Percentiles rank a stretch among this genome's conserved stretches.
Evolutionary conservation across 495 filamentous ascomycete species (phyloP).

Genomic region (Evernia prunastri): DNA sequence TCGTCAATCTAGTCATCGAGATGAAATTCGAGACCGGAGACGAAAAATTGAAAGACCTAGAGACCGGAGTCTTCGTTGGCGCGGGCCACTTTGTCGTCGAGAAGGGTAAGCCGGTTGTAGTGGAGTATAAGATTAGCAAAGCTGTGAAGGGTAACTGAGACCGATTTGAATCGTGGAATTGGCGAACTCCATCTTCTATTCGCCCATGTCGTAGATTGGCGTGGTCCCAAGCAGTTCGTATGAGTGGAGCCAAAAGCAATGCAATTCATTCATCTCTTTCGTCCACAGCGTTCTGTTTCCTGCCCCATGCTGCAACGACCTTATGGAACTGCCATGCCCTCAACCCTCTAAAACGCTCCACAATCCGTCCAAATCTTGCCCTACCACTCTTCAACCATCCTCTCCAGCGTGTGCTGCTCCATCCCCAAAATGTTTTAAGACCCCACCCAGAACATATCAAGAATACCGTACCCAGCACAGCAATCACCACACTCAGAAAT

Average conservation of each 20-base stretch:
- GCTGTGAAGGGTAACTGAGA: constrained; percentile 20
- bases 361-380: constrained; percentile 17
- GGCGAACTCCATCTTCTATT: not conserved
- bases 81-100: constrained; percentile 50
- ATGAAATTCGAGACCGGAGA: constrained; percentile 50
- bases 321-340: not conserved
- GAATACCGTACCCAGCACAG: constrained; percentile 35
- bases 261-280: not conserved
- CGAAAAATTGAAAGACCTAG: constrained; percentile 44
- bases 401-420: constrained; percentile 27
- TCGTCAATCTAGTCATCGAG: constrained; percentile 39
- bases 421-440: constrained; percentile 27
- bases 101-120: constrained; percentile 44
- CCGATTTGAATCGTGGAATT: not conserved
- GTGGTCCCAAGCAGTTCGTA: not conserved
- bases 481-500: constrained; percentile 37
- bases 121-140: constrained; percentile 57
- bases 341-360: not conserved
- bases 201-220: not conserved
- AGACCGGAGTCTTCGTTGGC: constrained; percentile 49
- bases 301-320: not conserved
- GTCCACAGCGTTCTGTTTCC: not conserved
- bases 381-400: constrained; percentile 23
- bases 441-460: constrained; percentile 30
- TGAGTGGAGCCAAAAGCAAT: not conserved